A percentile compares a stretch with the other conserved stretches of the same genome.
phyloP scores from a whole-genome alignment of 805 yeast genomes.

The Zygosaccharomyces pseudorouxii region DNA sequence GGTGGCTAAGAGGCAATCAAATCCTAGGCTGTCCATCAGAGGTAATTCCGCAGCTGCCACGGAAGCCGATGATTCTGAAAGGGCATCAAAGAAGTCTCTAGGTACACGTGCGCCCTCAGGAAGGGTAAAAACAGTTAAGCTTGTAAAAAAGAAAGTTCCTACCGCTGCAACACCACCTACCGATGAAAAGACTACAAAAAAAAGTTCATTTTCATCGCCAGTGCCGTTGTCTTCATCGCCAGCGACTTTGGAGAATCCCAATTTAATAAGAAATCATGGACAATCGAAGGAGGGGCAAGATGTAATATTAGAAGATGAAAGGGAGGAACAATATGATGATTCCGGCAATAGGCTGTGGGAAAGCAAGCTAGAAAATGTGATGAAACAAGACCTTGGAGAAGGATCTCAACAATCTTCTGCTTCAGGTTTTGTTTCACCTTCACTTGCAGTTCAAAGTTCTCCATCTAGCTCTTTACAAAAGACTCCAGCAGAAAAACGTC shows the following conservation, averaged over 20 bases:
- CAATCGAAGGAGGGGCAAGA: constrained; percentile 1
- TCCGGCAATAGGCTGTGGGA: constrained; percentile 1
- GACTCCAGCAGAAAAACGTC: neutral
- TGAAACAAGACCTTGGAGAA: constrained; percentile 1
- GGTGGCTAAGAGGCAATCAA: neutral
- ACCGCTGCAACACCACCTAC: neutral
- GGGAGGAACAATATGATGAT: neutral
- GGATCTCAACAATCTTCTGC: neutral
- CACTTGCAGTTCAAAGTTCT: neutral
- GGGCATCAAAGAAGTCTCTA: neutral
- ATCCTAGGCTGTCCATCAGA: neutral
- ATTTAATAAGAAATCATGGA: neutral
- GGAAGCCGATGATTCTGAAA: neutral
- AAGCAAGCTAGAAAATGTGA: neutral
- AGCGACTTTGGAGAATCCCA: neutral
- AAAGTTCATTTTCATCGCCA: no score
- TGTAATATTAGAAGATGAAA: constrained; percentile 3
- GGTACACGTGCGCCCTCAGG: neutral
- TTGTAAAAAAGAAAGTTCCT: neutral
- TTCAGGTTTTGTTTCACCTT: neutral
- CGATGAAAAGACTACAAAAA: neutral
- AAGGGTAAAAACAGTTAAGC: neutral
- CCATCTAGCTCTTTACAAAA: neutral
- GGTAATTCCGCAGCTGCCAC: neutral
- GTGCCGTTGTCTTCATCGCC: neutral